Base-by-base conservation (phyloP, 495 filamentous ascomycete genomes). In the Lindgomyces ingoldianus region DNA sequence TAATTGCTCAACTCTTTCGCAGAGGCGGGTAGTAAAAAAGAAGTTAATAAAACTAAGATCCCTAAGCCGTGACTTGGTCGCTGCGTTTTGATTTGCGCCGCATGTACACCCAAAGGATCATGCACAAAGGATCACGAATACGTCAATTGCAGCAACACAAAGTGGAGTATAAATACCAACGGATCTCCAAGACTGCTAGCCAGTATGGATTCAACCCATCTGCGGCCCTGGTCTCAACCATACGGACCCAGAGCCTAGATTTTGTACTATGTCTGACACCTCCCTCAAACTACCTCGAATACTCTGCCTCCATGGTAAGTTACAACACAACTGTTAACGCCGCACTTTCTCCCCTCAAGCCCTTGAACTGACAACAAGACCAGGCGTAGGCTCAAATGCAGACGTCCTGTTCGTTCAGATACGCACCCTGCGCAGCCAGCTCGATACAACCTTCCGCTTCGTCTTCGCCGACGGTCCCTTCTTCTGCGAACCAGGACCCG, bases 321-420 rank as follows among this genome's bases (percentile, higher is more conserved):
- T 39, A 39, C 33, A 39, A 6, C 33, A 39, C 33, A 39, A 6
- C 33, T 39, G 6, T 39, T 39, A 6, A 6, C 33, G 6, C 6
- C 33, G 33, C 6, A 39, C 6, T 39, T 39, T 6, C 33, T 39
- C 33, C 33, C 14, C 6, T 39, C 14, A 39, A n/a, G n/a, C n/a
- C n/a, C n/a, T 39, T 39, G 33, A 39, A 39, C 33, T 39, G 33
- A 39, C 33, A 39, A 39, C 33, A 39, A 39, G 33, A 39, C 33
- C 14, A 39, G 45, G 45, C n/a, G 45, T 18, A 48, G 45, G 45
- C n/a, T 48, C 45, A n/a, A 48, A 48, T 24, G 45, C 45, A 48
- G 22, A 24, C n/a, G 45, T 48, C 22, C 22, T 48, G n/a, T 19
- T 19, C n/a, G 6, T 24, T 8, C 45, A 48, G 45, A 48, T n/a